These are phyloP conservation scores for Wickerhamomyces sp. DNA, from an alignment of 1,139 yeast species.

Conservation along the genomic window DNA sequence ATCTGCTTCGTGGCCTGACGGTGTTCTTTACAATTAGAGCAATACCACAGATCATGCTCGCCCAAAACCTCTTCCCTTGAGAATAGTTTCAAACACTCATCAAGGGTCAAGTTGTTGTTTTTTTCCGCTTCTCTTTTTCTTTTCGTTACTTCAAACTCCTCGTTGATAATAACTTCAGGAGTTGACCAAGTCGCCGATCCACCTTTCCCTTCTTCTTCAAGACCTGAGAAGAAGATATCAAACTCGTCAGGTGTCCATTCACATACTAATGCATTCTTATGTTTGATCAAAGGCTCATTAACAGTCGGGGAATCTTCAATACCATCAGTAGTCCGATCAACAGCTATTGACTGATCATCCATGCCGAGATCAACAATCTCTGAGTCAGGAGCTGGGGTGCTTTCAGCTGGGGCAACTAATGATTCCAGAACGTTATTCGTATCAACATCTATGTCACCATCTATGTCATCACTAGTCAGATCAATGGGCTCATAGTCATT, in stretches of 20 bases:
- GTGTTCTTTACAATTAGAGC: constrained; percentile 85
- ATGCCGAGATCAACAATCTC: neutral
- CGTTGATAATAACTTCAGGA: constrained; percentile 45
- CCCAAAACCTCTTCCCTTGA: constrained; percentile 83
- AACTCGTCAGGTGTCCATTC: constrained; percentile 58
- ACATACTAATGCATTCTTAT: constrained; percentile 54
- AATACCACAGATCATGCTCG: constrained; percentile 90
- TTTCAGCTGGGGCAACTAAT: neutral
- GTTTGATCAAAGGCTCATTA: constrained; percentile 1
- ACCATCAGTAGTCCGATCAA: neutral
- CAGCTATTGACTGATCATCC: neutral
- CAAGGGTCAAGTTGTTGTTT: constrained; percentile 53
- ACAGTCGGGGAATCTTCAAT: neutral
- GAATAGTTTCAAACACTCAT: constrained; percentile 72
- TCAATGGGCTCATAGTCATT: constrained; percentile 1
- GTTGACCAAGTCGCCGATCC: constrained; percentile 48
- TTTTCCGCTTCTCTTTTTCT: constrained; percentile 33
- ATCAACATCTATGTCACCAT: constrained; percentile 9
- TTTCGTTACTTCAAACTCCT: constrained; percentile 45
- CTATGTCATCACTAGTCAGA: neutral
- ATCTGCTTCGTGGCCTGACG: constrained; percentile 88
- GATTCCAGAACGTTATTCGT: constrained; percentile 1
- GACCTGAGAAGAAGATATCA: constrained; percentile 43
- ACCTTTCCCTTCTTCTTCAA: constrained; percentile 34
- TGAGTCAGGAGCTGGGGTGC: too few relatives aligned